Base-by-base conservation (phyloP, 768 basidiomycete genomes). In the Mrakia frigida region DNA sequence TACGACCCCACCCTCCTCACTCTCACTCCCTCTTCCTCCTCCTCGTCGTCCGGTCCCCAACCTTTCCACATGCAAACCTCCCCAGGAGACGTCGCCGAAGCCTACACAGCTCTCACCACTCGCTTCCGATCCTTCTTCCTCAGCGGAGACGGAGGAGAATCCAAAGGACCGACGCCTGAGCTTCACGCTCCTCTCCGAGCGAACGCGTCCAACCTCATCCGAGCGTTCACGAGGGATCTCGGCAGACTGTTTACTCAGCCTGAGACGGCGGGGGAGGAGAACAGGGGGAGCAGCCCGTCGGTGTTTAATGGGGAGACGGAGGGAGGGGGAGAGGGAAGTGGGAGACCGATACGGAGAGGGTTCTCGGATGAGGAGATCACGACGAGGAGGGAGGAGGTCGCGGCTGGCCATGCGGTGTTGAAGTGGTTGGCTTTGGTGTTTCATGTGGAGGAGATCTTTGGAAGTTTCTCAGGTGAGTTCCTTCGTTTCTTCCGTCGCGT, bases 291-390 rank as follows among this genome's bases (percentile, higher is more conserved):
- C 53, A 72, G 69, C 23, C 50, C 69, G 69, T 53, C 69, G 69
- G 18, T 46, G 46, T 25, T 31, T n/a, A 46, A 72, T 33, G 70
- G 46, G 46, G 53, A 23, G 52, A 72, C 50, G 33, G 33, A 23
- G 53, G 52, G 11, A 39, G 43, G 28, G 69, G 25, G 33, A 33
- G 52, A 18, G 28, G 70, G 13, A 37, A 60, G 41, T n/a, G 56
- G 37, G 25, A 35, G 35, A 18, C 46, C 46, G 18, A 72, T n/a
- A 52, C 46, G 37, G 33, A 61, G 63, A 67, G 77, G 77, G 35
- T 73, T 74, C 61, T 67, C 70, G 14, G 77, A 77, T 35, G 53
- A 67, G n/a, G 77, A 78, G 69, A 63, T 78, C 33, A 73, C 71
- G n/a, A 50, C 23, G 33, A 43, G 77, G 31, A 67, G 77, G 25